These are phyloP conservation scores for Apiotrichum siamense DNA, from an alignment of 1,284 basidiomycete species.

Conservation along the genomic window DNA sequence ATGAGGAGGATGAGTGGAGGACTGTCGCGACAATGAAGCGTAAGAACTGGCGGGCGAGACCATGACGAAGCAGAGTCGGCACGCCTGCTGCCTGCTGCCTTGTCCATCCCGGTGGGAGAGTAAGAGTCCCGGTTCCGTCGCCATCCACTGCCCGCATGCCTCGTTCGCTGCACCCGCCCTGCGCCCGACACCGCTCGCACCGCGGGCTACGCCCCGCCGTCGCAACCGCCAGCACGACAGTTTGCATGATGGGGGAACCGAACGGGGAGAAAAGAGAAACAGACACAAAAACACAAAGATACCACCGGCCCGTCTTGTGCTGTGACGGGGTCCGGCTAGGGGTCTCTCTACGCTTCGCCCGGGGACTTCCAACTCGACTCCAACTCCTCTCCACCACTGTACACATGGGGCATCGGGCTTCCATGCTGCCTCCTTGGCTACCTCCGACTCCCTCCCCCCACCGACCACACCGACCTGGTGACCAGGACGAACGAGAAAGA, in stretches of 20 bases:
- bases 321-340: background rate
- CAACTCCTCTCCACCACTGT: background rate
- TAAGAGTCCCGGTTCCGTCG: too few species aligned
- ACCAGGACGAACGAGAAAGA: too few species aligned
- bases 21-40: too few species aligned
- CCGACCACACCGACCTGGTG: too few species aligned
- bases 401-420: background rate
- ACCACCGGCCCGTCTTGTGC: background rate
- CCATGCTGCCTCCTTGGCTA: too few species aligned
- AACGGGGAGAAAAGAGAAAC: background rate
- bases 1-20: too few species aligned
- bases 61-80: too few species aligned
- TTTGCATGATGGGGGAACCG: constrained; percentile 1
- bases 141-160: too few species aligned
- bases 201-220: background rate
- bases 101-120: too few species aligned
- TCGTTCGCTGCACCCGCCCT: background rate
- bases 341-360: background rate
- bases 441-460: too few species aligned
- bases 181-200: background rate
- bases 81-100: too few species aligned
- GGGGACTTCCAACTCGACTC: background rate
- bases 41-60: too few species aligned
- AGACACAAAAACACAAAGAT: background rate
- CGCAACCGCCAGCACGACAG: background rate